Base-by-base conservation (phyloP, 2,329 filamentous ascomycete genomes). In the Geosmithia morbida region DNA sequence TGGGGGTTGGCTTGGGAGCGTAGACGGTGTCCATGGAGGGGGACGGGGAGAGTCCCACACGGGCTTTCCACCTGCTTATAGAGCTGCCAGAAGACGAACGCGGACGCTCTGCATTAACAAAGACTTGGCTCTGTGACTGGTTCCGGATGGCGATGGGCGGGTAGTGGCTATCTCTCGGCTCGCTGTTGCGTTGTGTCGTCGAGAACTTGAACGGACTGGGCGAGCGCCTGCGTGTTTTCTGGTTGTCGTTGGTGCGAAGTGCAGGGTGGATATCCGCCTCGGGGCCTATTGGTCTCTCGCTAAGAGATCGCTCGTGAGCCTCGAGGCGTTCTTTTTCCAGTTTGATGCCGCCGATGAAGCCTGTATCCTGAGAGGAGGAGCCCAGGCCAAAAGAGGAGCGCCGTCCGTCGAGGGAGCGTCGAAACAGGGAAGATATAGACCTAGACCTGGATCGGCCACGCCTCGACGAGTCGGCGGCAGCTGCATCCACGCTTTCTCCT, bases 281-380 rank as follows among this genome's bases (percentile, higher is more conserved):
- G 51, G 7, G 52, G 53, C 13, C 56, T 19, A 40, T 54, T 7
- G 55, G 53, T 2, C 58, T 55, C 10, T 53, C 55, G 1, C 62
- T 53, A 7, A 58, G 49, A 1, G 54, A 53, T 40, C 57, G 54
- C 37, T 64, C 55, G 8, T 59, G 53, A 17, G 60, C 60, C 1
- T 58, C 58, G 7, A 66, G 58, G 43, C 60, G 60, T 48, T 67
- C 58, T 44, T 64, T 57, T 44, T 67, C 66, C 16, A 68, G 56
- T 48, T 68, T 69, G 47, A 62, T 61, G 18, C 63, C 65, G 1
- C 67, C 65, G 20, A 70, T 61, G 51, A 70, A 70, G 13, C 59
- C 60, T 1, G 55, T 56, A 6, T 62, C 54, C n/a, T 60, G 11
- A 2, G n/a, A 11, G 45, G 20, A 17, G 8, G 54, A 50, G 16